phyloP scores from a whole-genome alignment of 495 filamentous ascomycete species.

The Hypoxylon perforatum region DNA sequence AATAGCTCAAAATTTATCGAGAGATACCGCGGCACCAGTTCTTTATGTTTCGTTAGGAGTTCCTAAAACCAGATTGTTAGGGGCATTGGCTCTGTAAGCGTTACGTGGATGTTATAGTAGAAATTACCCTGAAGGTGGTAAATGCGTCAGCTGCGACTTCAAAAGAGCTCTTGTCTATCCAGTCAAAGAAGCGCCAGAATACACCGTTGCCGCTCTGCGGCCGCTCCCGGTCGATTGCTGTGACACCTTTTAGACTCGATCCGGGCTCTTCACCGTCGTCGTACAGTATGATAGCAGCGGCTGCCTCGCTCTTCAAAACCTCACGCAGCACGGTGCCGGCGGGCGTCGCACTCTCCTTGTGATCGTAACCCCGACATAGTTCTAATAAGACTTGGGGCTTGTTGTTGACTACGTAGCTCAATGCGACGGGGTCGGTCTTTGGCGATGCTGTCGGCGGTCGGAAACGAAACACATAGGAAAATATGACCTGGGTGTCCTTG shows the following conservation, averaged over 20 bases:
- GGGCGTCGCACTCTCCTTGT: slow-evolving; percentile 90
- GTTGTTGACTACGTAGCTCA: slow-evolving; percentile 85
- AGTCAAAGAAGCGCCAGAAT: slow-evolving; percentile 98
- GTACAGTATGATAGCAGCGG: slow-evolving; percentile 89
- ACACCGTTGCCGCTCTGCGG: slow-evolving; percentile 80
- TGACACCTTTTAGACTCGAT: slow-evolving; percentile 64
- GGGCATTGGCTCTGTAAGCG: neutral
- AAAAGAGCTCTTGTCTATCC: slow-evolving; percentile 94
- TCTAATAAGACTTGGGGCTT: slow-evolving; percentile 88
- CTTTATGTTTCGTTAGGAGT: slow-evolving; percentile 93
- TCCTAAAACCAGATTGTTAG: slow-evolving; percentile 65
- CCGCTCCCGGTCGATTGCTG: slow-evolving; percentile 72
- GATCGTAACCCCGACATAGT: slow-evolving; percentile 87
- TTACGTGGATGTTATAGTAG: neutral
- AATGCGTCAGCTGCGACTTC: slow-evolving; percentile 98
- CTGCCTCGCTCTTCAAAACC: slow-evolving; percentile 88
- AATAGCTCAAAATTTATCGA: slow-evolving; percentile 89
- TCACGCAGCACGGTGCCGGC: slow-evolving; percentile 93
- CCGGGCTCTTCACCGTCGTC: slow-evolving; percentile 77
- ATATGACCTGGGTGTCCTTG: slow-evolving; percentile 90
- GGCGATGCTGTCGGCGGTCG: slow-evolving; percentile 67
- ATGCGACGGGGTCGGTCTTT: slow-evolving; percentile 77
- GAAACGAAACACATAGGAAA: slow-evolving; percentile 88
- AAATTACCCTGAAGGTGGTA: slow-evolving; percentile 88
- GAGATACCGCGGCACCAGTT: slow-evolving; percentile 85